Evolutionary conservation across 2,329 filamentous ascomycete species (phyloP), one percentile per base, ranked within the genome.

Genomic region (Elsinoe australis): DNA sequence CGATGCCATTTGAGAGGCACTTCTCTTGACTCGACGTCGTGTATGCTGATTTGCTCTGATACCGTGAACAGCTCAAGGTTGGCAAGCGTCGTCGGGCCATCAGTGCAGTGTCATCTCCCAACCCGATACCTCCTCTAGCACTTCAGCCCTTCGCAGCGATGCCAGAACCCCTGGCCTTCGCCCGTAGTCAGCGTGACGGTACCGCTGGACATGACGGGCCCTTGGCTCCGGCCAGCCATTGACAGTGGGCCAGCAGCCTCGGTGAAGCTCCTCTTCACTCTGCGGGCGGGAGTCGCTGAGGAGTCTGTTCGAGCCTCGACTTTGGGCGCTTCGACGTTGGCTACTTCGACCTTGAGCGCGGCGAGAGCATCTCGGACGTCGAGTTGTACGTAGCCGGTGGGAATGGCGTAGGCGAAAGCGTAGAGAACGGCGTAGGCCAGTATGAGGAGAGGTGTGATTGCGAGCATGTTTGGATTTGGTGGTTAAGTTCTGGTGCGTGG

Each of bases 321-420:
- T n/a, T 21, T 28, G 10, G 21, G 39, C 18, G 39, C 26, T 14
- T 38, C 18, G 21, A 41, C 28, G 9, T 41, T 41, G 36, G 39
- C 39, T 12, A 32, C 39, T 29, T 44, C 26, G 26, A 44, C 10
- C 28, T 32, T 44, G n/a, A 33, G 31, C 12, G 21, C 31, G 32
- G 21, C n/a, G n/a, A 48, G 31, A 21, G 45, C 45, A 22, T 48
- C 34, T 31, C 45, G 31, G 6, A 38, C 32, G 24, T 48, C 33
- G n/a, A 48, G 45, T 24, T 38, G 17, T 5, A 39, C 33, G 17
- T 34, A 34, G 14, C 44, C 31, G 10, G 19, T 31, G 7, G 45
- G 45, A 9, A 48, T 48, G 45, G 45, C 45, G 34, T 34, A 34
- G 45, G 45, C 45, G 22, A 48, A 48, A 10, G 45, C 45, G 18